Evolutionary conservation across 2,329 filamentous ascomycete genomes (phyloP), one percentile per base, ranked within the genome.

Genomic region (Claviceps sp.): DNA sequence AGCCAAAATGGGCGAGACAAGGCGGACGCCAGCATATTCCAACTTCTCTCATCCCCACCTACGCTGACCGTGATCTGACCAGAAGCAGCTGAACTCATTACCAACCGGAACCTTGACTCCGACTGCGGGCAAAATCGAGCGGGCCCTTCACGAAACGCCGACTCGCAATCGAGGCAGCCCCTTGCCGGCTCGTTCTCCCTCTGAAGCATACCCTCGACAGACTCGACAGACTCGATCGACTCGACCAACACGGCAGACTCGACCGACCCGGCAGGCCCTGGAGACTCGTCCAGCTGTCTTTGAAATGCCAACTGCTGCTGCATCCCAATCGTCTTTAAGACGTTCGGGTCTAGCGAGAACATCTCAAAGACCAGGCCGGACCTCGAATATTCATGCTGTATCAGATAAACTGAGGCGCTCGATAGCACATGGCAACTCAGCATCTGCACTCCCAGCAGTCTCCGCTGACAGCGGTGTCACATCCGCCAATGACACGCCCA

Each of bases 401-500:
- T 64, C 65, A 17, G 66, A 68, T 49, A 68, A 65, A 49, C 60
- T 67, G 16, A 64, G 67, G 17, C 64, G 65, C 20, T 66, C 66
- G 7, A 58, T 64, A 20, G 59, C 63, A 8, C 61, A 63, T 37
- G 59, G 57, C n/a, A 56, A 52, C 47, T 47, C 54, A 45, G 38
- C 46, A 4, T 50, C 48, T 50, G 36, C 40, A 37, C 46, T 37
- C 22, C 38, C 37, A 40, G 38, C 40, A 37, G 46, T 37, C 22
- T 34, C 37, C 40, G 40, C 34, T 34, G 53, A 39, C 36, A 37
- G 43, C 36, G 39, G 39, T 43, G 50, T 34, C 36, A 34, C 44
- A 17, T 16, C 47, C 14, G 23, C 40, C 14, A 44, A 22, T 29
- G 49, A 39, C 49, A 47, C 34, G n/a, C 43, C 43, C n/a, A 23